Base-by-base conservation (phyloP, 257 asterid genomes). In the Nicotiana obtusifolia region DNA sequence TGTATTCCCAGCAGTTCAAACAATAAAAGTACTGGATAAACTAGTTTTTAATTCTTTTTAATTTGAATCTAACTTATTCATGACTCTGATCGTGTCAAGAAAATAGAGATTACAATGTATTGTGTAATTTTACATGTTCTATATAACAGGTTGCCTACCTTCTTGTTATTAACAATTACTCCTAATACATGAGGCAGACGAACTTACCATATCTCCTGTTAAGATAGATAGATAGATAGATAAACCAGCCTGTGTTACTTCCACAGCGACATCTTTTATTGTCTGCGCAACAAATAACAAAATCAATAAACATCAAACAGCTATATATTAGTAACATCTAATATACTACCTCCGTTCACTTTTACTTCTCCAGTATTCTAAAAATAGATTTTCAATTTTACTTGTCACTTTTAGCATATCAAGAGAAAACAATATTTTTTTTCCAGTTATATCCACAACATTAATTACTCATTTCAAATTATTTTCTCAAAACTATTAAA, bases 201-300 rank as follows among this genome's bases (percentile, higher is more conserved):
- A 57, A 59, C 81, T 79, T 68, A 85, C 90, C 88, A 68, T 81
- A 85, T 85, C 87, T 85, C 79, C 87, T 76, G 15, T 84, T 87
- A 49, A 87, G 90, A 76, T 85, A 87, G 9, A 77, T 81, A 87
- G 90, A 76, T 85, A 87, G 9, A 77, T 81, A 66, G 89, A 87
- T 53, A 87, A 80, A 33, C 84, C 90, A 66, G 87, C 89, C 59
- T 87, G 89, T 53, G 84, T 83, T 35, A 87, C 80, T 52, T 87
- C 90, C 22, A 87, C 59, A 13, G 88, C 89, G 10, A 87, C 90
- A 71, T 85, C 90, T 6, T 86, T 87, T 60, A 87, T 81, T 0
- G 90, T 87, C 90, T 87, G 86, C 49, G 16, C 13, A 28, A 53
- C 22, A 59, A n/a, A 44, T 67, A 16, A 33, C 33, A 69, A 69